Evolutionary conservation across 306 rosid species (phyloP), one percentile per base, ranked within the genome.

Genomic region (Sophora flavescens): DNA sequence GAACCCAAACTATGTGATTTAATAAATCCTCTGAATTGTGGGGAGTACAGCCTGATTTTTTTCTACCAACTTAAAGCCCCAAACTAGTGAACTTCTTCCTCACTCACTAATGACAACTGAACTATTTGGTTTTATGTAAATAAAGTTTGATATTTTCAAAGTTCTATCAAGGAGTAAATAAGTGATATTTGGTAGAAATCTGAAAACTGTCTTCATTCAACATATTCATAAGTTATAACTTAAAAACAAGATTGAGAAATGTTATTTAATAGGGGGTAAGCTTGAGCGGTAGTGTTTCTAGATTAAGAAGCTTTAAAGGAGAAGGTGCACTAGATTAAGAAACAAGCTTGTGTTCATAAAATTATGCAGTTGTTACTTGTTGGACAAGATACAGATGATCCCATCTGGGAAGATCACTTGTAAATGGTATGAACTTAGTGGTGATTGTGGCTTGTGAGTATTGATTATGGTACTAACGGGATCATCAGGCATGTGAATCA

Each of bases 251-350:
- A 30, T 73, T 54, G 48, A 28, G 6, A 16, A 35, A 30, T 18
- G 35, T 73, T 47, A 35, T 66, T 22, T 69, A 62, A 42, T 68
- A 14, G n/a, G 73, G 76, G 39, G 38, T n/a, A 39, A 44, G 57
- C 56, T 44, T 44, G 38, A 45, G 56, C 33, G 4, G 3, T 61
- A 68, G 47, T 42, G 56, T 16, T 53, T 61, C 62, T 8, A 17
- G 56, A 53, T 69, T 76, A 70, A 44, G 68, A 75, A 42, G 58
- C 60, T 38, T 18, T 9, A 39, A 68, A 30, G 68, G 44, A 81
- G 26, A 51, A n/a, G 44, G 39, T 44, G 62, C 14, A 10, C 56
- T 48, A 18, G 61, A 33, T 42, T 75, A 16, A 13, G 15, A 78
- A 58, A 52, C 28, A 75, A 60, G 62, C 13, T 36, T 38, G 54